phyloP scores from a whole-genome alignment of 129 eudicot genomes.

The Centaurea solstitialis region DNA sequence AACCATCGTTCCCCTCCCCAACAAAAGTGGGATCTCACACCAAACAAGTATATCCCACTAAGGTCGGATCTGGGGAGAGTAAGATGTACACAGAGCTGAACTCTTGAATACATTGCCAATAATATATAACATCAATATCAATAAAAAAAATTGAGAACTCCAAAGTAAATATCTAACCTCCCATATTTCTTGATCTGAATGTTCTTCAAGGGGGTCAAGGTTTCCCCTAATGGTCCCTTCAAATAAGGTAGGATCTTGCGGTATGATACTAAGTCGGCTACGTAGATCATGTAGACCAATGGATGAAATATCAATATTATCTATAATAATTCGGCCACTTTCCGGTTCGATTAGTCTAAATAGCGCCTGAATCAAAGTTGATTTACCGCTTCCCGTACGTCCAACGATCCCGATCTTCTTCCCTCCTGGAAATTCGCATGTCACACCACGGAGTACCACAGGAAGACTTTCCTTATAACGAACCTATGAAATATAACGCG shows the following conservation, averaged over 20 bases:
- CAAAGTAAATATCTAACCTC: slow-evolving; percentile 44
- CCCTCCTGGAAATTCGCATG: slow-evolving; percentile 88
- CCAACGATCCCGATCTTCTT: slow-evolving; percentile 90
- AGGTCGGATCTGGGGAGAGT: no score
- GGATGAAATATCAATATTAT: slow-evolving; percentile 73
- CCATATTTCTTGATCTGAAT: slow-evolving; percentile 83
- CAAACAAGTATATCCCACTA: not conserved
- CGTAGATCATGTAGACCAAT: slow-evolving; percentile 95
- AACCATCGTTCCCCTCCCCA: no score
- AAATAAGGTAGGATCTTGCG: slow-evolving; percentile 91
- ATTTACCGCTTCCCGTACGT: slow-evolving; percentile 97
- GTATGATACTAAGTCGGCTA: slow-evolving; percentile 82
- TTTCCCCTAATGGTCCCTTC: slow-evolving; percentile 93
- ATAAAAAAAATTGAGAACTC: not conserved
- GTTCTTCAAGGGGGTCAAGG: slow-evolving; percentile 90
- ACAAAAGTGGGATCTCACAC: no score
- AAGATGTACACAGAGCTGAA: not conserved
- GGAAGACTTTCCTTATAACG: slow-evolving; percentile 84
- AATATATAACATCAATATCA: not conserved
- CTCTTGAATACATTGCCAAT: slow-evolving; percentile 10
- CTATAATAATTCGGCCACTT: slow-evolving; percentile 80
- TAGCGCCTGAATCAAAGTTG: slow-evolving; percentile 85
- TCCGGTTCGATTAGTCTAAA: slow-evolving; percentile 85
- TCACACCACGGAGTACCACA: slow-evolving; percentile 75
- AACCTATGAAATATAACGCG: slow-evolving; percentile 45